These are phyloP conservation scores for Malus sylvestris DNA, from an alignment of 306 rosid genomes.

Conservation along the genomic window DNA sequence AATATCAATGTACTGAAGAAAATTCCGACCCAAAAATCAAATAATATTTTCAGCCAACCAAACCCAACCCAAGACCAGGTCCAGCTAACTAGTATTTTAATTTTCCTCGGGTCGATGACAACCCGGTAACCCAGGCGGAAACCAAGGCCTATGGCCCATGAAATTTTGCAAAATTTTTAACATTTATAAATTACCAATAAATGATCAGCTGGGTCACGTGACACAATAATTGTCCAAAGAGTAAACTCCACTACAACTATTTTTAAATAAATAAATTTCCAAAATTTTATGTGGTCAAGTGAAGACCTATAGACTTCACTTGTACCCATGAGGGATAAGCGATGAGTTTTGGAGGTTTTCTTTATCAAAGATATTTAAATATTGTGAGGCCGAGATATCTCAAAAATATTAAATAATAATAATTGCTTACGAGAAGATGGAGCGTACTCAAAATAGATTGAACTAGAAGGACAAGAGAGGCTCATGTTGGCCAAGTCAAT, in stretches of 20 bases:
- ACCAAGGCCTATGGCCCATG: background rate
- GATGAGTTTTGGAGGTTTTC: background rate
- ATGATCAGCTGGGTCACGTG: background rate
- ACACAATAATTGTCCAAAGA: background rate
- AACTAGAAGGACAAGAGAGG: too few relatives aligned
- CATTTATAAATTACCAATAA: background rate
- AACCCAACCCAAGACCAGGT: background rate
- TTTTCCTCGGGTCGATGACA: background rate
- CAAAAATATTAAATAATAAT: too few relatives aligned
- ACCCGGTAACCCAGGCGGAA: background rate
- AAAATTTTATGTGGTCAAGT: background rate
- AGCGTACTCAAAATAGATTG: too few relatives aligned
- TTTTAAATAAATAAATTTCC: background rate
- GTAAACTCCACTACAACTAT: background rate
- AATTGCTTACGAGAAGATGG: too few relatives aligned
- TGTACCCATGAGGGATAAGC: background rate
- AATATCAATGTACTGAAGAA: fast-evolving
- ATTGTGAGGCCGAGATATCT: fast-evolving
- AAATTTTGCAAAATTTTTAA: background rate
- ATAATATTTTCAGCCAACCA: background rate
- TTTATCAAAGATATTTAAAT: background rate
- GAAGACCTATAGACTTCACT: background rate
- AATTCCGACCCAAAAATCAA: background rate
- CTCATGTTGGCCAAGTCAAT: too few relatives aligned
- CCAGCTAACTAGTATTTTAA: background rate